These are phyloP conservation scores for Gliomastix tumulicola DNA, from an alignment of 2,329 filamentous ascomycete genomes.

Conservation along the genomic window DNA sequence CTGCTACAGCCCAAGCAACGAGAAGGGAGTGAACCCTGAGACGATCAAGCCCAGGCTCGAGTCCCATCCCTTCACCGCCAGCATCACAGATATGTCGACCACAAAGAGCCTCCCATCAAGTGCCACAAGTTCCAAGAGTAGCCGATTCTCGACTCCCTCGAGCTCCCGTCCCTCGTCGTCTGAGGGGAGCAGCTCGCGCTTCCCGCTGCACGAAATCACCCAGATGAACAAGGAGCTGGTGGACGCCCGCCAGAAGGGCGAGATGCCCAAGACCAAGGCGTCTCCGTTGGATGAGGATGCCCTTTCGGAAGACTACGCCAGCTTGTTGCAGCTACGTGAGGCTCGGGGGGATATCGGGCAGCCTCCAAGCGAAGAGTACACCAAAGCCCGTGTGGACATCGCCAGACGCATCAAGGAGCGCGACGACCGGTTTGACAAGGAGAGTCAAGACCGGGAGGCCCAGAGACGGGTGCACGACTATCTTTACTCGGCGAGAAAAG, in stretches of 20 bases:
- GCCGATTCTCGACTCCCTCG: too few species aligned
- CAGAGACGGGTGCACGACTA: slow-evolving; percentile 14
- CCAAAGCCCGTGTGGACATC: slow-evolving; percentile 19
- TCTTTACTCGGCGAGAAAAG: slow-evolving; percentile 12
- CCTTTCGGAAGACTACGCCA: slow-evolving; percentile 20
- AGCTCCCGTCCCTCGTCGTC: too few species aligned
- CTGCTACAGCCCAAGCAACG: too few species aligned
- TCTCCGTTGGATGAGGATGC: slow-evolving; percentile 14
- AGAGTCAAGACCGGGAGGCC: slow-evolving; percentile 11
- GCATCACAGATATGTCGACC: too few species aligned
- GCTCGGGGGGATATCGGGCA: slow-evolving; percentile 10
- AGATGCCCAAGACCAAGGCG: slow-evolving; percentile 21
- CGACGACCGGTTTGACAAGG: slow-evolving; percentile 14
- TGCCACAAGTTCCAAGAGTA: too few species aligned
- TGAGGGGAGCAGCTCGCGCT: too few species aligned
- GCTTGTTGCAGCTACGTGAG: slow-evolving; percentile 18
- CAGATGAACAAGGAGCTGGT: slow-evolving; percentile 21
- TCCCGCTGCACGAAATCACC: slow-evolving; percentile 14
- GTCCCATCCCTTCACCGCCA: too few species aligned
- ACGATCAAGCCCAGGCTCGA: too few species aligned
- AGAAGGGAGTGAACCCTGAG: too few species aligned
- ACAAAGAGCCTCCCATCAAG: too few species aligned
- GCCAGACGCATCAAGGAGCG: slow-evolving; percentile 25
- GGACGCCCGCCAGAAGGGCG: slow-evolving; percentile 19
- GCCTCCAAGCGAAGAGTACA: slow-evolving; percentile 12